Base-by-base conservation (phyloP, 139 green algal species). In the Tetraselmis striata region DNA sequence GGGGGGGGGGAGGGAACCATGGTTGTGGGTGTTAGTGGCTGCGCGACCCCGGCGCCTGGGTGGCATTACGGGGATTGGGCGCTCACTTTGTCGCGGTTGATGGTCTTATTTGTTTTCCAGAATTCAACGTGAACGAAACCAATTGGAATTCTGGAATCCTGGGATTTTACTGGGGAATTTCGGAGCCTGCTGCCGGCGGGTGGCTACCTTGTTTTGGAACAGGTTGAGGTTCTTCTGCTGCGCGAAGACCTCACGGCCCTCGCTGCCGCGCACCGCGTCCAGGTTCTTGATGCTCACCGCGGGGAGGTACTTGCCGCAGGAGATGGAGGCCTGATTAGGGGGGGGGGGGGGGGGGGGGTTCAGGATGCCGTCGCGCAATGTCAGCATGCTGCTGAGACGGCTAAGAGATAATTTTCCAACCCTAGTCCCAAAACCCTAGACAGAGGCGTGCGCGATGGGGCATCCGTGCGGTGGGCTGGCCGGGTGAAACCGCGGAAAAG, bases 201-300 rank as follows among this genome's bases (percentile, higher is more conserved):
- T 2, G 0, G 58, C 18, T 27, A 86, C 88, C 85, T 95, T 94
- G 81, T 96, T 91, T 74, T 96, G 90, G 32, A 96, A 92, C 0
- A 96, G 59, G 86, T 90, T 93, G 1, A 96, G 82, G 0, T 86
- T 85, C 85, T 95, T 97, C 29, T 81, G 81, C 82, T 97, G 91
- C 23, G 81, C 87, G 77, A 96, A 97, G 0, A 97, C 87, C 80
- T 96, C 87, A 59, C 87, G 76, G 27, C 90, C 91, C 27, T 90
- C 84, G 1, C 28, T 23, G 11, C 80, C 85, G 11, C 75, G 32
- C 26, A 91, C 78, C 28, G 31, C 77, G n/a, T 85, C 81, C 24
- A 31, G 24, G 11, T 92, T 86, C 1, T 80, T 82, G 1, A 90
- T 32, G 0, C 31, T 59, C 59, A 96, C 80, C 5, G 86, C 86